Evolutionary conservation across 106 monocot genomes (phyloP), one percentile per base, ranked within the genome.

Genomic region (Allium fistulosum): DNA sequence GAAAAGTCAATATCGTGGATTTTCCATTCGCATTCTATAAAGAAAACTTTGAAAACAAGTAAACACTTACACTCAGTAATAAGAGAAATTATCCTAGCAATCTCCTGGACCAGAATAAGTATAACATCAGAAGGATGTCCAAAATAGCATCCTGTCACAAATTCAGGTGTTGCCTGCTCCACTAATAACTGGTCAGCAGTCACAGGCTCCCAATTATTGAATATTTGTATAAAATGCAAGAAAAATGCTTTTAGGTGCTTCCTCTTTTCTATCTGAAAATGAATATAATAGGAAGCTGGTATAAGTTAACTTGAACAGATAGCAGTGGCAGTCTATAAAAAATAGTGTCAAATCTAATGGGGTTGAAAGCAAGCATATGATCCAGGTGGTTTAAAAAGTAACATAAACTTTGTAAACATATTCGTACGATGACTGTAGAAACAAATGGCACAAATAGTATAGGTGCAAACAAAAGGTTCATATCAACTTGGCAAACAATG

Each of bases 41-140:
- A 58, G 27, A 17, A 22, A 64, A 74, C 10, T 22, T 49, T 17
- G 53, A 37, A 48, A 46, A 72, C 37, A 11, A 15, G 15, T 6
- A 15, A 67, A 46, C 6, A 92, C 92, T 92, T 90, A 97, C 97
- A 72, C 59, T 92, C 92, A 7, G 69, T 79, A 59, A 92, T 58
- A 87, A 86, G 74, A 63, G 97, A 74, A 79, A 84, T 84, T 76
- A 97, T 78, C 46, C 84, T 76, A 70, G 80, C 75, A 69, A 97
- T 76, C 76, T 97, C 92, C 67, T 97, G 97, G 73, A 92, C 68
- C 46, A 97, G 70, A 80, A 92, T 87, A 68, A 92, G 87, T 49
- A 84, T 81, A 61, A 97, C 82, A 72, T 97, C 92, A 48, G 92
- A 89, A 77, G 97, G 97, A 85, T 97, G 97, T 49, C 92, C 97